Conservation (phyloP, 345 rosid species). For the Xanthoceras sorbifolium region DNA sequence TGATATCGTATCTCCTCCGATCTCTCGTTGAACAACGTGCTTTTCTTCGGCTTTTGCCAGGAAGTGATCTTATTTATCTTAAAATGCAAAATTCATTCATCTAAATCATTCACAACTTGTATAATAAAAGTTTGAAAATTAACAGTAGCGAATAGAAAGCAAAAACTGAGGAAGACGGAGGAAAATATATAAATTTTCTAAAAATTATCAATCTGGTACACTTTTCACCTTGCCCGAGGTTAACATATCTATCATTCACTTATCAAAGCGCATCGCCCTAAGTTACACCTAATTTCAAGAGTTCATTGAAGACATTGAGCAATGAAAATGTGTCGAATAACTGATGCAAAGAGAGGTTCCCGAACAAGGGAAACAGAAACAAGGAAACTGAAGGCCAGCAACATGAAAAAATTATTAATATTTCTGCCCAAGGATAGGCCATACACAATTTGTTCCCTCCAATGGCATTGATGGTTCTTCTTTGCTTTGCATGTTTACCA, state of each 20-base stretch:
- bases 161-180: neutral
- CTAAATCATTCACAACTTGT: neutral
- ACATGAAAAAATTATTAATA: neutral
- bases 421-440: neutral
- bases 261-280: neutral
- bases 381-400: constrained; percentile 9
- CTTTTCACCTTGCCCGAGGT: neutral
- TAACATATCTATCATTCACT: neutral
- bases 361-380: neutral
- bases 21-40: neutral
- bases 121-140: too few relatives aligned
- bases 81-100: neutral
- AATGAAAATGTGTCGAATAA: neutral
- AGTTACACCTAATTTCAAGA: neutral
- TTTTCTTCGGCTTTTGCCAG: too few relatives aligned
- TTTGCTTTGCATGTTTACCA: neutral
- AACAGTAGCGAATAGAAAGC: neutral
- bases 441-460: neutral
- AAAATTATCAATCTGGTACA: constrained; percentile 3
- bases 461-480: neutral
- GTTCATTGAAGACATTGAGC: neutral
- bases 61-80: neutral
- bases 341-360: neutral
- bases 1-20: neutral
- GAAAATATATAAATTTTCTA: neutral